phyloP scores from a whole-genome alignment of 2,329 filamentous ascomycete species.

The Exophiala sp. region DNA sequence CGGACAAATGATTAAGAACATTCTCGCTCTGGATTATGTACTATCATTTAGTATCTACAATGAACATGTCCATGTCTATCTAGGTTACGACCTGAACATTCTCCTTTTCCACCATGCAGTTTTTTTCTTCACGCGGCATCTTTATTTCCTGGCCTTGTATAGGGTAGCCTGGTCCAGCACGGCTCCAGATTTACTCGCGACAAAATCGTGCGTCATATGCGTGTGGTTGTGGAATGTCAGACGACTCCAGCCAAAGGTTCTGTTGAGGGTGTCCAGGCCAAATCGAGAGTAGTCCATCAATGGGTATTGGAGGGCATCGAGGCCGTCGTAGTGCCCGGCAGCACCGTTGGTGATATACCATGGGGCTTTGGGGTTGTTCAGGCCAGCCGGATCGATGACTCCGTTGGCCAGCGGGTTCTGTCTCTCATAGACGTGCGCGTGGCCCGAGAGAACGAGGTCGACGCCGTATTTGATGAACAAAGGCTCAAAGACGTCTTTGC shows the following conservation, averaged over 20 bases:
- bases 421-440: neutral
- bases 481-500: constrained; percentile 47
- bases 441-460: constrained; percentile 45
- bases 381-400: neutral
- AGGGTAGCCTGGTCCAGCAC: neutral
- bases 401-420: neutral
- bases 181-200: neutral
- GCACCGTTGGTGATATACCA: neutral
- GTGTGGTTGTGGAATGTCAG: neutral
- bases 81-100: neutral
- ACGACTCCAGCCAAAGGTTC: neutral
- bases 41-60: neutral
- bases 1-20: neutral
- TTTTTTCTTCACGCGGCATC: neutral
- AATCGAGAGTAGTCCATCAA: neutral
- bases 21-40: neutral
- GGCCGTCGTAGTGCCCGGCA: neutral
- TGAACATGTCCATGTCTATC: neutral
- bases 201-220: neutral
- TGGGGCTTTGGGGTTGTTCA: neutral
- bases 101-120: neutral
- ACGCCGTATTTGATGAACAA: constrained; percentile 46
- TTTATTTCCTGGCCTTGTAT: neutral
- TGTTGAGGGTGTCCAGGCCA: neutral
- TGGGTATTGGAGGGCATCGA: neutral